Conservation (phyloP, 1,284 basidiomycete species). For the Leccinum pachyderme region DNA sequence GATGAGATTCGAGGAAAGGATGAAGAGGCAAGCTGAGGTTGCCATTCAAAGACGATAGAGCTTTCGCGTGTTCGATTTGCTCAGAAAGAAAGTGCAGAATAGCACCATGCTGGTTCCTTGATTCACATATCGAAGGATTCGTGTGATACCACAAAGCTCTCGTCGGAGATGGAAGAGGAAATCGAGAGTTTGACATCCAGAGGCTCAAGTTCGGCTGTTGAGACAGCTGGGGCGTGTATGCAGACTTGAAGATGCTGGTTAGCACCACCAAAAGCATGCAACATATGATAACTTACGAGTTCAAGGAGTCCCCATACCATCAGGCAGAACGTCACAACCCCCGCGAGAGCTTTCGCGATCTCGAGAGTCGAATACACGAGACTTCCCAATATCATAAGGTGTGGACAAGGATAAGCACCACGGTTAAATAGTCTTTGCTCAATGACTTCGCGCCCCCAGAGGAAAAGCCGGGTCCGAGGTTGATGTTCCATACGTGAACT, state of each 20-base stretch:
- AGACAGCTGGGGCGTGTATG: conserved; percentile 10
- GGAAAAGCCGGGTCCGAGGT: neutral
- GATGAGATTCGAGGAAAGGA: conserved; percentile 23
- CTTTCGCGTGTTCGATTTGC: conserved; percentile 30
- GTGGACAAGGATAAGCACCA: neutral
- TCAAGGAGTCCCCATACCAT: conserved; percentile 27
- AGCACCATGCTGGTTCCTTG: conserved; percentile 17
- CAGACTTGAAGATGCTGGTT: conserved; percentile 18
- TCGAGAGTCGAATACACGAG: conserved; percentile 13
- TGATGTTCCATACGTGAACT: neutral
- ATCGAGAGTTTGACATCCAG: conserved; percentile 1
- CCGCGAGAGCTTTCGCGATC: conserved; percentile 14
- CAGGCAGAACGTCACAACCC: conserved; percentile 23
- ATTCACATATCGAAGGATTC: conserved; percentile 6
- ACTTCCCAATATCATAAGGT: conserved; percentile 4
- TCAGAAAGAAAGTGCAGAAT: conserved; percentile 29
- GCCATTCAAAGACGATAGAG: conserved; percentile 23
- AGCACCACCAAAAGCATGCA: conserved; percentile 1
- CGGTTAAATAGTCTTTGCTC: neutral
- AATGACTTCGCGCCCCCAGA: neutral
- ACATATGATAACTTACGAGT: conserved; percentile 13
- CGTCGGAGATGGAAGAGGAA: conserved; percentile 16
- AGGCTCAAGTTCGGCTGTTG: conserved; percentile 8
- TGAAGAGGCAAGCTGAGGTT: conserved; percentile 24
- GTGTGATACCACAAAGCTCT: conserved; percentile 3